Evolutionary conservation across 1,284 basidiomycete species (phyloP).

Genomic region (Moniliophthora roreri): DNA sequence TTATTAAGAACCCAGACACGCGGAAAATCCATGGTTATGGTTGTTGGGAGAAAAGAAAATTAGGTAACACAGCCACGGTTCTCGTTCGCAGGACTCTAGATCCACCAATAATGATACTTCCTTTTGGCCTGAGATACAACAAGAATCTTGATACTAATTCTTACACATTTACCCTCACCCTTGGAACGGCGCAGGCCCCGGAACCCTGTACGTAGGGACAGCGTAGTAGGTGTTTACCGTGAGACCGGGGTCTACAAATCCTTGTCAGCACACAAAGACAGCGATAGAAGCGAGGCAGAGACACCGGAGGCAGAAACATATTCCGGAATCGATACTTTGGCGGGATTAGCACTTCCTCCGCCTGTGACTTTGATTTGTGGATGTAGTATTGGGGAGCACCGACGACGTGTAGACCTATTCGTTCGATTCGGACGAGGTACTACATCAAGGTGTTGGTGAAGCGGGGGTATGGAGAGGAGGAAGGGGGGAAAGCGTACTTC

Average conservation of each 20-base stretch:
- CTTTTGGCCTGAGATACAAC: no score
- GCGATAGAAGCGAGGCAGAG: neutral
- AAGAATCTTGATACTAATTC: no score
- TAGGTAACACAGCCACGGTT: no score
- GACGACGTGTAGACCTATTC: slow-evolving; percentile 38
- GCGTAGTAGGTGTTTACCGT: slow-evolving; percentile 44
- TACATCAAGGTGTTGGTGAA: slow-evolving; percentile 11
- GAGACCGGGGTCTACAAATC: slow-evolving; percentile 35
- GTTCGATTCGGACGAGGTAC: slow-evolving; percentile 44
- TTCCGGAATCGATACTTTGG: slow-evolving; percentile 43
- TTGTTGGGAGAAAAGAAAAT: no score
- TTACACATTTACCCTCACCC: neutral
- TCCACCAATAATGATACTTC: no score
- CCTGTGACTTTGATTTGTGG: slow-evolving; percentile 37
- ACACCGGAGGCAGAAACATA: slow-evolving; percentile 34
- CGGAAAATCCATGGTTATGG: no score
- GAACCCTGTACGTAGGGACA: slow-evolving; percentile 39
- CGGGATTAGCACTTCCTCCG: slow-evolving; percentile 36
- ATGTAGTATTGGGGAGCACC: slow-evolving; percentile 39
- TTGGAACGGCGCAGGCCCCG: slow-evolving; percentile 27
- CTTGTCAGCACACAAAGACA: no score
- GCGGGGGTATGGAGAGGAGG: neutral
- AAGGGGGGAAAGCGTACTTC: slow-evolving; percentile 15
- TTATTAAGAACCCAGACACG: no score
- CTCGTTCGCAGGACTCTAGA: no score